Evolutionary conservation across 2,329 filamentous ascomycete species (phyloP).

Genomic region (Fusarium sp.): DNA sequence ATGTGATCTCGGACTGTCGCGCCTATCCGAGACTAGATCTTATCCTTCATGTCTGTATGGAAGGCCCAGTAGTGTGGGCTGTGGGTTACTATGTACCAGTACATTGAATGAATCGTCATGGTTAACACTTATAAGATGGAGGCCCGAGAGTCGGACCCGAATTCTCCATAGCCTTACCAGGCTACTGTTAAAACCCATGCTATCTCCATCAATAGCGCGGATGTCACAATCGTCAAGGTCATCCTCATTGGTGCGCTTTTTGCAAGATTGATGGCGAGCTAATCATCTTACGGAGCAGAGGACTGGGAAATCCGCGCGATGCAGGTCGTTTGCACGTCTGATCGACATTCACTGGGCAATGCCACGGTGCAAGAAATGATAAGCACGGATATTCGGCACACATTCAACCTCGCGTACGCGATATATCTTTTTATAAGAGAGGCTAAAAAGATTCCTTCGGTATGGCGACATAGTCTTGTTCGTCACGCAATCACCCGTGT

Average conservation of each 20-base stretch:
- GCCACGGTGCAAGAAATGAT: not conserved
- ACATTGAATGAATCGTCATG: not conserved
- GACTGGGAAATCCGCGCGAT: not conserved
- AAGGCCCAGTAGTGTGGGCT: accelerated
- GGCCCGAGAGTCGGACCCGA: not conserved
- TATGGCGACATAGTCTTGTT: constrained; percentile 4
- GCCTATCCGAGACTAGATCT: not conserved
- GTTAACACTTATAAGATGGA: not conserved
- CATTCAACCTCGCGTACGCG: not conserved
- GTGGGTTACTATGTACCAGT: not conserved
- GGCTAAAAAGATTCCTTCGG: not conserved
- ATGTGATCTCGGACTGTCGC: not conserved
- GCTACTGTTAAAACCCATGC: constrained; percentile 1
- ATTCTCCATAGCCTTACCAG: not conserved
- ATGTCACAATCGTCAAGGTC: not conserved
- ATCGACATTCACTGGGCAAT: constrained; percentile 1
- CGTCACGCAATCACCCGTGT: not conserved
- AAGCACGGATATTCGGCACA: constrained; percentile 9
- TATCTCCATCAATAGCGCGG: not conserved
- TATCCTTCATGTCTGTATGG: not conserved
- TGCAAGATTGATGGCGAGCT: not conserved
- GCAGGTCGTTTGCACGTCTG: not conserved
- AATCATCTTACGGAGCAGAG: not conserved
- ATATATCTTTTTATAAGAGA: not conserved
- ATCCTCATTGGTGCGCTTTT: not conserved